These are phyloP conservation scores for Leptographium procerum DNA, from an alignment of 2,329 filamentous ascomycete species.

Conservation along the genomic window DNA sequence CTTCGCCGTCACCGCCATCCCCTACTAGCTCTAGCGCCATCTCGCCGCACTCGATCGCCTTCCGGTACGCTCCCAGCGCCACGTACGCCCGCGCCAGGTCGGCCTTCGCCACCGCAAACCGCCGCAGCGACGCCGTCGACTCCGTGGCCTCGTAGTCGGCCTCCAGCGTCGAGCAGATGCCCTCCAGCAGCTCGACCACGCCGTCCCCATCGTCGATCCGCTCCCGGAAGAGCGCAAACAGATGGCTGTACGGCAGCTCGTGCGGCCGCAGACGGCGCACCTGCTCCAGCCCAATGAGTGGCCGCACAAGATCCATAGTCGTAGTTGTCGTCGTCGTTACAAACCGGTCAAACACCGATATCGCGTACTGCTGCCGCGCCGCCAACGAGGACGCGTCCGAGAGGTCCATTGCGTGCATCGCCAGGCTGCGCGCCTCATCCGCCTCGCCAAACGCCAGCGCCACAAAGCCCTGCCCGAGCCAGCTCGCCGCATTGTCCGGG, in stretches of 20 bases:
- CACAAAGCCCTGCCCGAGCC: constrained; percentile 85
- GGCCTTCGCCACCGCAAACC: constrained; percentile 71
- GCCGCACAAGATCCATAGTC: constrained; percentile 62
- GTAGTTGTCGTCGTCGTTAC: constrained; percentile 44
- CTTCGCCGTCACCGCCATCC: constrained; percentile 45
- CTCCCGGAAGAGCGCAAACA: constrained; percentile 72
- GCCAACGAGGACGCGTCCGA: constrained; percentile 64
- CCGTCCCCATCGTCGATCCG: constrained; percentile 57
- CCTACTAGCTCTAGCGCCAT: constrained; percentile 57
- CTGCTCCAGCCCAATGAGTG: constrained; percentile 80
- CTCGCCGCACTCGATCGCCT: constrained; percentile 70
- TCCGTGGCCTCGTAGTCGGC: constrained; percentile 76
- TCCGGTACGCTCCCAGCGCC: constrained; percentile 50
- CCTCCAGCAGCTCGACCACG: constrained; percentile 52
- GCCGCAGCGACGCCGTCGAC: constrained; percentile 58
- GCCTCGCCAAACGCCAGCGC: constrained; percentile 64
- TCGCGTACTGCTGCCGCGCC: constrained; percentile 66
- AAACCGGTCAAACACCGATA: constrained; percentile 74
- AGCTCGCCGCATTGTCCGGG: constrained; percentile 85
- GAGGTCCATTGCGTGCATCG: constrained; percentile 91
- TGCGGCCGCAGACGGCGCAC: constrained; percentile 59
- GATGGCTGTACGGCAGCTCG: constrained; percentile 63
- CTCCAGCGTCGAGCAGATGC: constrained; percentile 61
- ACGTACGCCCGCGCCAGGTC: constrained; percentile 81
- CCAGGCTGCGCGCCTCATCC: constrained; percentile 71